phyloP scores from a whole-genome alignment of 2,329 filamentous ascomycete genomes.

The Fusarium acutatum region DNA sequence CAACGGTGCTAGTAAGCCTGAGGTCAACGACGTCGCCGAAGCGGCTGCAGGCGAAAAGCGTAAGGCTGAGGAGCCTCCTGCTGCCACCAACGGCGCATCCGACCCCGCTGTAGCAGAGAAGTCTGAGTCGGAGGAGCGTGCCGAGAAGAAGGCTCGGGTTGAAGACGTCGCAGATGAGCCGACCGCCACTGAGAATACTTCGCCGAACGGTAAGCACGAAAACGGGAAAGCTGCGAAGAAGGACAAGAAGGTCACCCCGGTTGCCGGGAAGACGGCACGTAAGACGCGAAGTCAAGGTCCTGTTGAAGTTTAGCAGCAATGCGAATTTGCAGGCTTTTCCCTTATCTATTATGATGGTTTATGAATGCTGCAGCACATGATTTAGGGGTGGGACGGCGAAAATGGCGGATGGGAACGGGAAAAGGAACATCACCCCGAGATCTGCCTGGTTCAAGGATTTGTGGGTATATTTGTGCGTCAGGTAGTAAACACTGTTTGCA shows the following conservation, averaged over 20 bases:
- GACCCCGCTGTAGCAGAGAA: constrained; percentile 23
- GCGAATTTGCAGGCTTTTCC: not conserved
- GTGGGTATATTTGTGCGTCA: constrained; percentile 29
- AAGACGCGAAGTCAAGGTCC: constrained; percentile 56
- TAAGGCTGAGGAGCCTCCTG: constrained; percentile 49
- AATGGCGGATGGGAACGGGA: constrained; percentile 27
- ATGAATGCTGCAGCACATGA: constrained; percentile 8
- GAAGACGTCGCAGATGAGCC: constrained; percentile 43
- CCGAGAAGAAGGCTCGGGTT: constrained; percentile 54
- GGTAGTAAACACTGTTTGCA: constrained; percentile 23
- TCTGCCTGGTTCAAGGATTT: constrained; percentile 21
- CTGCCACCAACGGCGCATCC: constrained; percentile 31
- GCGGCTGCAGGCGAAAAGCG: constrained; percentile 47
- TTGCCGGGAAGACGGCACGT: constrained; percentile 49
- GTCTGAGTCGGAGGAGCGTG: constrained; percentile 42
- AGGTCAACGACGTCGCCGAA: constrained; percentile 27
- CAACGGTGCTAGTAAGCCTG: constrained; percentile 32
- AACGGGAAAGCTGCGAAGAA: constrained; percentile 44
- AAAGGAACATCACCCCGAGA: constrained; percentile 7
- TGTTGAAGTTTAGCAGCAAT: constrained; percentile 38
- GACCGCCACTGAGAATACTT: constrained; percentile 18
- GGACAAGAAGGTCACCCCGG: constrained; percentile 47
- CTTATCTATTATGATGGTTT: constrained; percentile 4
- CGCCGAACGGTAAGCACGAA: constrained; percentile 42
- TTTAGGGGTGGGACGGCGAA: constrained; percentile 31